Evolutionary conservation across 108 stramenopile genomes (phyloP).

Genomic region (Skeletonema menzelii): DNA sequence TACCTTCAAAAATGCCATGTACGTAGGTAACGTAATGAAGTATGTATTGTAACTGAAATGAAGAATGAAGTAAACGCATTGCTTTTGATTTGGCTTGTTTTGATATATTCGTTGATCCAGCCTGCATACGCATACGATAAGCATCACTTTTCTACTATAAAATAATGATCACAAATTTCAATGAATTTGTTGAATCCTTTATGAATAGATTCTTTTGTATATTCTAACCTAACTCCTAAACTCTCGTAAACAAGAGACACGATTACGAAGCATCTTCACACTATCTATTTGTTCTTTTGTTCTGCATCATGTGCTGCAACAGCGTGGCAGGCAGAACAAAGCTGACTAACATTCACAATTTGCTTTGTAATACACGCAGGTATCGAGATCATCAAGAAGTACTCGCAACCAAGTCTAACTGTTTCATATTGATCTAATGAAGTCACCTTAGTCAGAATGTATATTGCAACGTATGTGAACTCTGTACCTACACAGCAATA

Average conservation of each 20-base stretch:
- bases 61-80: no score
- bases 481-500: constrained; percentile 96
- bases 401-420: constrained; percentile 31
- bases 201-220: not conserved
- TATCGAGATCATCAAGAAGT: constrained; percentile 41
- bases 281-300: constrained; percentile 31
- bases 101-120: no score
- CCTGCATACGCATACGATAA: no score
- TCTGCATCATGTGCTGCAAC: constrained; percentile 80
- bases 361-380: constrained; percentile 87
- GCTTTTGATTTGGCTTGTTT: no score
- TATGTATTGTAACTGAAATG: no score
- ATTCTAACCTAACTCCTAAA: not conserved
- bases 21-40: no score
- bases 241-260: no score
- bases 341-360: constrained; percentile 85
- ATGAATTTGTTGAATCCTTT: not conserved
- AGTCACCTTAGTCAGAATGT: constrained; percentile 37
- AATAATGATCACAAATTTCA: not conserved
- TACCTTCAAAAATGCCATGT: not conserved
- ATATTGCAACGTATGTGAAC: constrained; percentile 76
- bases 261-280: not conserved
- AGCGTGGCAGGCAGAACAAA: constrained; percentile 76
- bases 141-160: no score
- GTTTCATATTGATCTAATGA: constrained; percentile 8